These are phyloP conservation scores for Endocladia muricata DNA, from an alignment of 31 red algal genomes.

Conservation along the genomic window DNA sequence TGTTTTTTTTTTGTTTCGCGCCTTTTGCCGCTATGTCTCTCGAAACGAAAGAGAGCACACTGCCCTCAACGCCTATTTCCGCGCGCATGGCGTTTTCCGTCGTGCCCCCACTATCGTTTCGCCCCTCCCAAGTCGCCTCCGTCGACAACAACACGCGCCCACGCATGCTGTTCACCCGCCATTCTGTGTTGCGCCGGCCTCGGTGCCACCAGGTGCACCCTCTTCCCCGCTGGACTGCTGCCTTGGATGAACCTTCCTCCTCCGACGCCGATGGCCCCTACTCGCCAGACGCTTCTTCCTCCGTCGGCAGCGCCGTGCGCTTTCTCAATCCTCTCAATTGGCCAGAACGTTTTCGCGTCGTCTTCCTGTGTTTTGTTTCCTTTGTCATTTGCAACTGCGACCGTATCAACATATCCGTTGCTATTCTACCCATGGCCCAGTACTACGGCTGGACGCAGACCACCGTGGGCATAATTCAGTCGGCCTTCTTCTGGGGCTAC, in stretches of 20 bases:
- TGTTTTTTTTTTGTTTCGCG: no score
- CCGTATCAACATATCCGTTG: slow-evolving; percentile 93
- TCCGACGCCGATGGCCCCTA: not conserved
- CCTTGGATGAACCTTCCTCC: not conserved
- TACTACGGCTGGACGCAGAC: slow-evolving; percentile 86
- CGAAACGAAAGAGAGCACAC: no score
- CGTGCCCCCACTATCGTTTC: no score
- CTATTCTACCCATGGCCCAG: slow-evolving; percentile 96
- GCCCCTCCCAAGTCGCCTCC: no score
- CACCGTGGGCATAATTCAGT: slow-evolving; percentile 95
- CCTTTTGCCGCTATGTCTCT: no score
- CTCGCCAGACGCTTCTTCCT: not conserved
- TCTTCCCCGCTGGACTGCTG: not conserved
- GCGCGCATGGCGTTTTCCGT: no score
- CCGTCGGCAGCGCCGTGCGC: not conserved
- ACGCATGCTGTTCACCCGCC: no score
- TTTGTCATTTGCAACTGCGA: slow-evolving; percentile 98
- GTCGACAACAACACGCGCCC: no score
- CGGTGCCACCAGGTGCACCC: no score
- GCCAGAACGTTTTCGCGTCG: slow-evolving; percentile 81
- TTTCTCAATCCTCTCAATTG: not conserved
- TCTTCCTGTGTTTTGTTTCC: slow-evolving; percentile 85
- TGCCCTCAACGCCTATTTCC: no score
- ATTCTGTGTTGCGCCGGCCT: no score
- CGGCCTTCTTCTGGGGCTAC: slow-evolving; percentile 97